A percentile compares a stretch with the other conserved stretches of the same genome.
Conservation (phyloP, 495 filamentous ascomycete genomes). For the Bryoglossum gracile region DNA sequence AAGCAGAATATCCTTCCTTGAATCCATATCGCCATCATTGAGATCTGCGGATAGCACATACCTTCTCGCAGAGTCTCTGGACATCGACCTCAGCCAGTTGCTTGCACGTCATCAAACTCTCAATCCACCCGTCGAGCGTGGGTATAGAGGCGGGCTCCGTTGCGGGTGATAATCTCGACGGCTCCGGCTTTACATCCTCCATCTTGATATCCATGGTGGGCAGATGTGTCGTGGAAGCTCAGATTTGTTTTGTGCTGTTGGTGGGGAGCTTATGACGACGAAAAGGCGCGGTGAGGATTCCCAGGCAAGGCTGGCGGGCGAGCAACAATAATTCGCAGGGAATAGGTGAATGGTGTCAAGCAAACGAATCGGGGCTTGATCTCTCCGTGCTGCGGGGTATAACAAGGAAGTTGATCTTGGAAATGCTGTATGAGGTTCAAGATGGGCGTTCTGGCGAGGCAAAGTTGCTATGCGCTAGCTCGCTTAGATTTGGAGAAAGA, state of each 20-base stretch:
- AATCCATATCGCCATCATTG: conserved; percentile 4
- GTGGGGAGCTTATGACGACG: conserved; percentile 22
- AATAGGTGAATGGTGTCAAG: not conserved
- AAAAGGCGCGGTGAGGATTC: conserved; percentile 10
- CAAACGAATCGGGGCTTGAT: conserved; percentile 3
- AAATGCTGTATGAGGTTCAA: too few relatives aligned
- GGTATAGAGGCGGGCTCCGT: conserved; percentile 83
- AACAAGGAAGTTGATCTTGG: too few relatives aligned
- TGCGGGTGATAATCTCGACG: conserved; percentile 62
- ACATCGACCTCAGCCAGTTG: conserved; percentile 93
- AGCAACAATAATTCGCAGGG: not conserved
- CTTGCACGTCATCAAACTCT: conserved; percentile 97
- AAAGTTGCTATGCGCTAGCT: not conserved
- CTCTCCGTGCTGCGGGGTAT: conserved; percentile 19
- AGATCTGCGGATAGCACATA: conserved; percentile 39
- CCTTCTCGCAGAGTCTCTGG: conserved; percentile 94
- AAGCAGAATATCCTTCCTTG: conserved; percentile 9
- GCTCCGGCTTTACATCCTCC: conserved; percentile 87
- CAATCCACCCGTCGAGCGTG: conserved; percentile 96
- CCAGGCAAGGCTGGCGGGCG: conserved; percentile 7
- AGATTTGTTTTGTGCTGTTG: conserved; percentile 18
- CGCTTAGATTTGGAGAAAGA: not conserved
- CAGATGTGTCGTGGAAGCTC: conserved; percentile 52
- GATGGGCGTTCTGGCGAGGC: too few relatives aligned
- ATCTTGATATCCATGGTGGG: conserved; percentile 90